Base-by-base conservation (phyloP, 208 protist genomes). In the Naegleria gruberi region DNA sequence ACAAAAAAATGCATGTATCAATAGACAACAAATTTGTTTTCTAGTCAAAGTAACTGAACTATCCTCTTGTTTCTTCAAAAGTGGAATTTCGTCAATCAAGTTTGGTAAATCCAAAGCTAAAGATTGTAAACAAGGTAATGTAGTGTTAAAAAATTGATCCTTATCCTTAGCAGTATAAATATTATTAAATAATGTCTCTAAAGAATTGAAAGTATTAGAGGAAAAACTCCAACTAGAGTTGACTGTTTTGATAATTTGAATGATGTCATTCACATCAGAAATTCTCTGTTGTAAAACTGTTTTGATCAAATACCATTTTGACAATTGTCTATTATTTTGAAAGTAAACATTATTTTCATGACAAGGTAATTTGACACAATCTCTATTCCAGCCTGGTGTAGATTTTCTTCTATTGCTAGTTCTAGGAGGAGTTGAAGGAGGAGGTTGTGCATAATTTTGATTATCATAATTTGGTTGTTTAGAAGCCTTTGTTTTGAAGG, bases 321-420 rank as follows among this genome's bases (percentile, higher is more conserved):
- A 47, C 10, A 86, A 34, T 45, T 47, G 23, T 86, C 41, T 86
- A 45, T n/a, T 41, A n/a, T 84, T 84, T 41, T 84, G 34, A 45
- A 45, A 84, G 44, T 84, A 45, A 34, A 84, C 81, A 84, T 84
- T 84, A 84, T 84, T 41, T 46, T 46, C 81, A n/a, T 41, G 42
- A 84, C 81, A 84, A 44, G 81, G 81, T 34, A 84, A 26, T 84
- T 84, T 84, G 7, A 84, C 81, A 45, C 17, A 12, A n/a, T 41
- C 30, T 4, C 5, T 19, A 84, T 84, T 84, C 81, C 81, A 84
- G 23, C 41, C 81, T 37, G 26, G 26, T 8, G 34, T 37, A n/a
- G 12, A 8, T 37, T 37, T 37, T n/a, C n/a, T 77, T 37, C 34
- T 77, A 6, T 77, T 77, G 34, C 30, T 77, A 8, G 26, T 77